phyloP scores from a whole-genome alignment of 345 rosid genomes.

The Populus alba region DNA sequence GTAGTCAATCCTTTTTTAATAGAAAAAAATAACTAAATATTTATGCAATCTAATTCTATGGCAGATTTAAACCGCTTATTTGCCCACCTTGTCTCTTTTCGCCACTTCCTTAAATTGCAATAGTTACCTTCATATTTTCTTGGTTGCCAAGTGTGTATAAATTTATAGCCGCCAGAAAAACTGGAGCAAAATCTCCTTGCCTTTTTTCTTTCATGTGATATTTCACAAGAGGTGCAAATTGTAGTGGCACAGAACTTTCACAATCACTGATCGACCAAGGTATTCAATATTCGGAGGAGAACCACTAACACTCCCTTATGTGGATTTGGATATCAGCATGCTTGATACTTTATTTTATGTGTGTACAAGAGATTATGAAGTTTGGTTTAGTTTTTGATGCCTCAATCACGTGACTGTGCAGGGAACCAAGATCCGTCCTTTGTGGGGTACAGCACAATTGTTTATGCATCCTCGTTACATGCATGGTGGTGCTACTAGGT shows the following conservation, averaged over 20 bases:
- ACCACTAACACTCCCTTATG: too few relatives aligned
- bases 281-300: not conserved
- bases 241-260: not conserved
- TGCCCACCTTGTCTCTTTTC: too few relatives aligned
- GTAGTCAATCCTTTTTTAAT: too few relatives aligned
- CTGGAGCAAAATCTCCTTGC: not conserved
- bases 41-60: too few relatives aligned
- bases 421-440: conserved; percentile 69
- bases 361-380: not conserved
- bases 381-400: not conserved
- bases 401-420: conserved; percentile 20
- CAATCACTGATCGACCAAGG: not conserved
- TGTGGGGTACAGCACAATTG: conserved; percentile 98
- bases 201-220: too few relatives aligned
- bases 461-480: conserved; percentile 92
- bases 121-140: not conserved
- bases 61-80: too few relatives aligned
- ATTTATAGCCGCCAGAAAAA: not conserved
- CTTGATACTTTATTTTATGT: not conserved
- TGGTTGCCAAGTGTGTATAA: not conserved
- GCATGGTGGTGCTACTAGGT: conserved; percentile 99
- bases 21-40: too few relatives aligned
- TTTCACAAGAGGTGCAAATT: not conserved
- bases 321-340: not conserved
- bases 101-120: too few relatives aligned